phyloP scores from a whole-genome alignment of 2,329 filamentous ascomycete genomes.

The Penicillium sp. region DNA sequence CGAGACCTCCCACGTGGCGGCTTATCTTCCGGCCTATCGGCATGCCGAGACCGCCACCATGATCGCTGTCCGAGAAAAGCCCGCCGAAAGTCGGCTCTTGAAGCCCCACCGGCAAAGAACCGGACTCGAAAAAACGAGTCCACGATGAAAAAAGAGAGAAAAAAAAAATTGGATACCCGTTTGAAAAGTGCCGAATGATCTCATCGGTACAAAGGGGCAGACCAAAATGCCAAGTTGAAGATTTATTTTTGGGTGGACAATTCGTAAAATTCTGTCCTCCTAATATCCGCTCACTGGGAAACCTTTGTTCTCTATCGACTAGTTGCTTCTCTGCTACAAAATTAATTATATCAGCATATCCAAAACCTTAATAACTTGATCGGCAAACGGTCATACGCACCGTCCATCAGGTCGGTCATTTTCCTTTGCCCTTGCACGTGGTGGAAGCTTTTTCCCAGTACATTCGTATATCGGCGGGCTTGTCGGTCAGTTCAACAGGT shows the following conservation, averaged over 20 bases:
- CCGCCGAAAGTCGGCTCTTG: slow-evolving; percentile 19
- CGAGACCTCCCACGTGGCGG: neutral
- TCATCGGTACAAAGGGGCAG: neutral
- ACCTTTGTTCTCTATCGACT: neutral
- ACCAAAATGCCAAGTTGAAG: neutral
- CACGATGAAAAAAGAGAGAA: neutral
- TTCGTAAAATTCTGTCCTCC: too few species aligned
- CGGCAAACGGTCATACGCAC: neutral
- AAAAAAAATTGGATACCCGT: slow-evolving; percentile 5
- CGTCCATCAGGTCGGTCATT: neutral
- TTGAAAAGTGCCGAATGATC: slow-evolving; percentile 7
- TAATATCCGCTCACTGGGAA: neutral
- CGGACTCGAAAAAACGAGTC: slow-evolving; percentile 6
- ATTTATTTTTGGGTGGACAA: too few species aligned
- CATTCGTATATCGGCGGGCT: slow-evolving; percentile 6
- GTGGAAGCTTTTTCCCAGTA: slow-evolving; percentile 5
- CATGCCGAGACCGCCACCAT: slow-evolving; percentile 13
- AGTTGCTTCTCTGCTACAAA: neutral
- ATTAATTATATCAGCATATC: too few species aligned
- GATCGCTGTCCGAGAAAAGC: slow-evolving; percentile 5
- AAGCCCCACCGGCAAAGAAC: slow-evolving; percentile 12
- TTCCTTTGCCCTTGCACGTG: slow-evolving; percentile 3
- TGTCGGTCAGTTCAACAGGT: neutral
- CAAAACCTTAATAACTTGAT: neutral
- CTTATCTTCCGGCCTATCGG: slow-evolving; percentile 9